Base-by-base conservation (phyloP, 768 basidiomycete genomes). In the Calocybe indica region DNA sequence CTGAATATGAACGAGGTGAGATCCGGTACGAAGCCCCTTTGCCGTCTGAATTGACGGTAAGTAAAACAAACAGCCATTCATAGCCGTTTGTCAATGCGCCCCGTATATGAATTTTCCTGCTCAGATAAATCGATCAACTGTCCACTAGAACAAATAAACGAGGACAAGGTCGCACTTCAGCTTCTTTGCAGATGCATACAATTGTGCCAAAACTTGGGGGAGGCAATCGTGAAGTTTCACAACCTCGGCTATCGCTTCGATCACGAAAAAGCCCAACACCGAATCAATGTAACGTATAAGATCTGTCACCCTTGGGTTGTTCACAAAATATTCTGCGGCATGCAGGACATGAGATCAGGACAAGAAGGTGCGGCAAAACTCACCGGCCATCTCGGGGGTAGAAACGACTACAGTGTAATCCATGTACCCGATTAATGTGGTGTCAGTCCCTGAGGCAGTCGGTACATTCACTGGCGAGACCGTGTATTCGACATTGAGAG, bases 41-140 rank as follows among this genome's bases (percentile, higher is more conserved):
- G 47, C 56, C 49, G 54, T 59, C 44, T 35, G 44, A 22, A 50
- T 57, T 54, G 50, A 59, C 41, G 37, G 29, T 50, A 54, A 60
- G 52, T 36, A 60, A 42, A 47, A 58, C 35, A 51, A 60, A 60
- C 40, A 58, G 36, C 57, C 57, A 56, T 53, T 58, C 52, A 37
- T 54, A 54, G 36, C 56, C 56, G 29, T 58, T 54, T 15, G 57
- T 56, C 52, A 58, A 35, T 38, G 54, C 39, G 46, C 58, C 54
- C 22, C 56, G 54, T 32, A 57, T 47, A 49, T 52, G 51, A 41
- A 34, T 41, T 52, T 56, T 58, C 51, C 55, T 54, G 46, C 33
- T 36, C 30, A 34, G 45, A 7, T 28, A 14, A 37, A 52, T 22
- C 22, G 22, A 22, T 22, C 22, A 22, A 22, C 22, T 22, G 1